Evolutionary conservation across 139 green algal genomes (phyloP), one percentile per base, ranked within the genome.

Genomic region (Microglena sp.): DNA sequence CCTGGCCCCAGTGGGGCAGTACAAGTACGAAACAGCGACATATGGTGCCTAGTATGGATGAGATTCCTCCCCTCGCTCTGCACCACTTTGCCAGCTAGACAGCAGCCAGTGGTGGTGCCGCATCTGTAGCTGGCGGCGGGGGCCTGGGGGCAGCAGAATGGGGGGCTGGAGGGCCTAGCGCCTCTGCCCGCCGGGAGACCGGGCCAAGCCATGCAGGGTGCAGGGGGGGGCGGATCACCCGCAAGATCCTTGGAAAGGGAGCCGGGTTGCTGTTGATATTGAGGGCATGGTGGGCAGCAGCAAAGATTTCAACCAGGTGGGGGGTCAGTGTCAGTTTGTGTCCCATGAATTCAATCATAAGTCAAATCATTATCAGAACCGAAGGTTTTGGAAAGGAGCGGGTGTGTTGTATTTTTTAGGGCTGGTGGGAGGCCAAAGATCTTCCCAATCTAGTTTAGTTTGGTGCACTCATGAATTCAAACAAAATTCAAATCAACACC

Each of bases 11-110:
- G 77, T 94, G n/a, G 68, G 64, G n/a, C 72, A 77, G 0, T 92
- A 88, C 75, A 82, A 82, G 60, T 83, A 84, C 31, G 84, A 91
- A 59, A 11, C 40, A n/a, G n/a, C n/a, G n/a, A n/a, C n/a, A n/a
- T n/a, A n/a, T n/a, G n/a, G n/a, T n/a, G n/a, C n/a, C n/a, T n/a
- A n/a, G 40, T 50, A 18, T 50, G 40, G 11, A 18, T 18, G 40
- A 24, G 40, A 50, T 50, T 18, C 40, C 40, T 50, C 40, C 18
- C 40, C 40, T 50, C 15, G 15, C 40, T 18, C 40, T 18, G 15
- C 40, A 11, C 40, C 40, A 11, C 40, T 18, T 50, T 11, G 40
- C 15, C 15, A 50, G 78, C 91, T 55, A 87, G 86, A 75, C 77
- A 86, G 60, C 74, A 86, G 45, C 81, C 76, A 66, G 45, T 86